These are phyloP conservation scores for Entomortierella beljakovae DNA, from an alignment of 192 early-diverging fungal genomes.

Conservation along the genomic window DNA sequence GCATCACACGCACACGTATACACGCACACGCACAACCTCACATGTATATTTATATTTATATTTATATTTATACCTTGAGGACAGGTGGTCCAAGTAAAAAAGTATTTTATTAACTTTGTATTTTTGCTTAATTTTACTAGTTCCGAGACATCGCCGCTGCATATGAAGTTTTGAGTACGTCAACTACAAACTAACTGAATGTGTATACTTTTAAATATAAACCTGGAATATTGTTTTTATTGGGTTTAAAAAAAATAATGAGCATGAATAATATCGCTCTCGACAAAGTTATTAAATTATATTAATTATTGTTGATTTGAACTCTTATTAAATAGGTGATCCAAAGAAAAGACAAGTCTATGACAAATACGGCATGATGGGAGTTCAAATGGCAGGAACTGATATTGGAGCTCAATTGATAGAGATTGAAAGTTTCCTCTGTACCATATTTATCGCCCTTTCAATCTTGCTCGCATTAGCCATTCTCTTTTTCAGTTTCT, in stretches of 20 bases:
- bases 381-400: constrained; percentile 79
- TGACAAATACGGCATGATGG: constrained; percentile 89
- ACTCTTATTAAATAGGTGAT: constrained; percentile 58
- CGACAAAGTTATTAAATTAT: too few species aligned
- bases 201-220: background rate
- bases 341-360: constrained; percentile 89
- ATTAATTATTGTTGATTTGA: background rate
- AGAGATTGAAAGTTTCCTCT: constrained; percentile 71
- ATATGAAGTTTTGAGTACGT: constrained; percentile 77
- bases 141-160: constrained; percentile 91
- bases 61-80: too few species aligned
- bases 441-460: constrained; percentile 65
- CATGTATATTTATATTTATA: background rate
- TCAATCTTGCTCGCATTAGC: constrained; percentile 69
- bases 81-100: too few species aligned
- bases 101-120: background rate
- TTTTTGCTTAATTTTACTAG: constrained; percentile 35
- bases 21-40: constrained; percentile 2
- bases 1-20: background rate
- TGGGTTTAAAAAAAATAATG: background rate
- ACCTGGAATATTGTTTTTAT: background rate
- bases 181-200: background rate
- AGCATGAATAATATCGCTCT: background rate
- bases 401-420: constrained; percentile 76
- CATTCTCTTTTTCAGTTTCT: constrained; percentile 86